These are phyloP conservation scores for Nemania abortiva DNA, from an alignment of 2,329 filamentous ascomycete species.

Conservation along the genomic window DNA sequence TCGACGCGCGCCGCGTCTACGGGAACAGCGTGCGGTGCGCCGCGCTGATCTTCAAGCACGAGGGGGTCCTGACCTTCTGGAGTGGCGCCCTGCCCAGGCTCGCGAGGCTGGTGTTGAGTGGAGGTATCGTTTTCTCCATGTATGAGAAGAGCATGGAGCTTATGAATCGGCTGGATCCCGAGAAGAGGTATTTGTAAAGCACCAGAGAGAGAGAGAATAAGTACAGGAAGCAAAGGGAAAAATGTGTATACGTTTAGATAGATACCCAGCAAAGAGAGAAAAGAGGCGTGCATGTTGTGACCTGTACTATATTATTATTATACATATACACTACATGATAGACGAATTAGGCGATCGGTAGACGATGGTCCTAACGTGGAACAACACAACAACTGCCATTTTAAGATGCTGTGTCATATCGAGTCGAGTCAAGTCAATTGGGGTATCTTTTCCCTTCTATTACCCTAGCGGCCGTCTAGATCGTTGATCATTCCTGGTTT, in stretches of 20 bases:
- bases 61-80: constrained; percentile 93
- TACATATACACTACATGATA: constrained; percentile 23
- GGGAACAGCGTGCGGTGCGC: constrained; percentile 91
- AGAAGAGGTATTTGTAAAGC: constrained; percentile 80
- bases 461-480: not conserved
- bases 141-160: constrained; percentile 97
- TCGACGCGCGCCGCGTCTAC: constrained; percentile 84
- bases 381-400: not conserved
- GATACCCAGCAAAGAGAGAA: constrained; percentile 43
- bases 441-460: constrained; percentile 20
- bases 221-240: not conserved
- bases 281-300: constrained; percentile 13
- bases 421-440: constrained; percentile 1
- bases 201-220: too few species aligned
- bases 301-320: too few species aligned
- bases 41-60: constrained; percentile 84
- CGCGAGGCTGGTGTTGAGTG: constrained; percentile 86
- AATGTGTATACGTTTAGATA: constrained; percentile 28
- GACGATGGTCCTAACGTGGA: constrained; percentile 7
- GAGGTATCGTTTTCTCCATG: constrained; percentile 98
- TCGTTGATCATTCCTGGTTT: not conserved
- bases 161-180: constrained; percentile 83
- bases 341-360: constrained; percentile 7
- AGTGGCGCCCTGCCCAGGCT: constrained; percentile 89
- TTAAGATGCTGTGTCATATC: too few species aligned